phyloP scores from a whole-genome alignment of 1,139 yeast species.

The Nadsonia commutata region DNA sequence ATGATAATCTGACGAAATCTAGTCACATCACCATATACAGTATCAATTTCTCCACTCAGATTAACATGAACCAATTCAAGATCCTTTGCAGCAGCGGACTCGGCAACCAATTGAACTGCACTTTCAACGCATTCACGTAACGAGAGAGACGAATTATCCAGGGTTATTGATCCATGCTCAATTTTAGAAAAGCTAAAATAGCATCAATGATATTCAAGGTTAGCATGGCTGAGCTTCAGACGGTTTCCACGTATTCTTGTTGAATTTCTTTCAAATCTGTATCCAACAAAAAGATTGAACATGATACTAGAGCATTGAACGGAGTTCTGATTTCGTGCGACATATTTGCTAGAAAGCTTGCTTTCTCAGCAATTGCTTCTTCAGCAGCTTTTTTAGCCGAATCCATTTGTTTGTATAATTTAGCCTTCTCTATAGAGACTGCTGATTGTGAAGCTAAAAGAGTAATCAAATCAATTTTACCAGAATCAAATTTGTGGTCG shows the following conservation, averaged over 20 bases:
- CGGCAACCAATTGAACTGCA: constrained; percentile 38
- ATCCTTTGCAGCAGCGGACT: constrained; percentile 34
- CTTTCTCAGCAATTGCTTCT: constrained; percentile 45
- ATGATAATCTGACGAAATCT: constrained; percentile 40
- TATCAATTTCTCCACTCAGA: constrained; percentile 29
- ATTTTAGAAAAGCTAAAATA: constrained; percentile 40
- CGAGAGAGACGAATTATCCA: constrained; percentile 36
- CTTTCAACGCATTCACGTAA: constrained; percentile 38
- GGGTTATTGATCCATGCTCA: constrained; percentile 38
- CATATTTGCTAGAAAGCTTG: constrained; percentile 46
- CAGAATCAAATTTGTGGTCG: constrained; percentile 20
- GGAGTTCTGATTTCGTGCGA: constrained; percentile 42
- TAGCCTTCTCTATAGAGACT: constrained; percentile 36
- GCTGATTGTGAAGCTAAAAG: constrained; percentile 41
- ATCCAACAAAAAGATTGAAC: constrained; percentile 39
- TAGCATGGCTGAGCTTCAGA: constrained; percentile 37
- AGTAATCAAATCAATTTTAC: constrained; percentile 30
- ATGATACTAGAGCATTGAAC: constrained; percentile 40
- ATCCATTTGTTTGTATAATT: constrained; percentile 36
- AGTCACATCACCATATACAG: constrained; percentile 37
- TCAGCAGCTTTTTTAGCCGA: constrained; percentile 42
- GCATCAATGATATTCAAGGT: constrained; percentile 44
- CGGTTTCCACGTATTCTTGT: constrained; percentile 40
- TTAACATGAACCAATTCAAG: constrained; percentile 37
- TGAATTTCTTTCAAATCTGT: constrained; percentile 35